Conservation (phyloP, 2,329 filamentous ascomycete species). For the Xylariaceae sp. region DNA sequence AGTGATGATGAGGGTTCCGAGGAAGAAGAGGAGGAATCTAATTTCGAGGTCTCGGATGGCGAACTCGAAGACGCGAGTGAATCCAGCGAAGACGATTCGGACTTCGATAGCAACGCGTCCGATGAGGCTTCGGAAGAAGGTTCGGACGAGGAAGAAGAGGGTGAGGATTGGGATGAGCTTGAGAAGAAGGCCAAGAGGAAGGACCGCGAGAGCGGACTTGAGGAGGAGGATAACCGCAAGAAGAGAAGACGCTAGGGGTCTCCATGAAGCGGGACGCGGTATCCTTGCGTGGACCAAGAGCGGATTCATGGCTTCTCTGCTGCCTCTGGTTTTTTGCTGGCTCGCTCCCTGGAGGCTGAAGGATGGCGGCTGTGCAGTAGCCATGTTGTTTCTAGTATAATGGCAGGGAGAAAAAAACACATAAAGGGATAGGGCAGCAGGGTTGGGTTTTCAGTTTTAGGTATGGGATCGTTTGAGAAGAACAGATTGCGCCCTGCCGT, state of each 20-base stretch:
- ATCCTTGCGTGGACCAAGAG: too few species aligned
- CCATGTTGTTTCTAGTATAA: too few species aligned
- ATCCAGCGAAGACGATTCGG: slow-evolving; percentile 77
- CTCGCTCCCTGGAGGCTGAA: too few species aligned
- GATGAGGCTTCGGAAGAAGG: slow-evolving; percentile 78
- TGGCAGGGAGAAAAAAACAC: too few species aligned
- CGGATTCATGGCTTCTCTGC: too few species aligned
- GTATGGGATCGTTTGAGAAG: too few species aligned
- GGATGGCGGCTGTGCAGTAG: too few species aligned
- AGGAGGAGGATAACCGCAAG: slow-evolving; percentile 77
- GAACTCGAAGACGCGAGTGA: slow-evolving; percentile 82
- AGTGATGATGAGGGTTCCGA: slow-evolving; percentile 81
- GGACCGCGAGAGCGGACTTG: slow-evolving; percentile 65
- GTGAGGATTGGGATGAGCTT: slow-evolving; percentile 91
- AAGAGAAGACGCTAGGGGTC: slow-evolving; percentile 52
- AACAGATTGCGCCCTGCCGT: too few species aligned
- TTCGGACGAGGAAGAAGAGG: slow-evolving; percentile 68
- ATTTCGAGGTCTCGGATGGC: slow-evolving; percentile 85
- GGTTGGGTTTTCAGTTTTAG: too few species aligned
- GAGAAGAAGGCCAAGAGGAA: slow-evolving; percentile 88
- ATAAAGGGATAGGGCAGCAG: too few species aligned
- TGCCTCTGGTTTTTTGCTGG: too few species aligned
- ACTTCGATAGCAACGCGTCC: slow-evolving; percentile 87
- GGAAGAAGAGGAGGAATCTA: slow-evolving; percentile 84
- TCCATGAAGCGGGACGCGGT: too few species aligned